phyloP scores from a whole-genome alignment of 345 rosid species.

The Sonneratia alba region DNA sequence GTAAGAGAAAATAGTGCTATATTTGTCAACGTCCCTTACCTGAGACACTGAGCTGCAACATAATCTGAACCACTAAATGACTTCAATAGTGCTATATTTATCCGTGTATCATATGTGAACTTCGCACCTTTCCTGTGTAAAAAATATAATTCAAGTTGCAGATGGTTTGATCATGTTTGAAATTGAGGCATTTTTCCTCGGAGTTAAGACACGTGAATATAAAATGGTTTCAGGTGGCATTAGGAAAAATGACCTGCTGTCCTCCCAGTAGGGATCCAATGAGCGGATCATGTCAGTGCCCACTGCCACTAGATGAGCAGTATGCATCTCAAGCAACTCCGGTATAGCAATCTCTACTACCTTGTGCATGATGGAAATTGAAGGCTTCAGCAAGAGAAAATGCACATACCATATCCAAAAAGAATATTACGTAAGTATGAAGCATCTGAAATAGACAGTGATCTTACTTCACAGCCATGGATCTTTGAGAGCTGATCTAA shows the following conservation, averaged over 20 bases:
- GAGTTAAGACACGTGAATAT: background rate
- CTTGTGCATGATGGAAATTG: conserved; percentile 20
- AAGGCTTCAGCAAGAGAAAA: background rate
- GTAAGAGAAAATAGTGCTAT: too few relatives aligned
- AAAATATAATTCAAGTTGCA: background rate
- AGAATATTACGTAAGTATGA: background rate
- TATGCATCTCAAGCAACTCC: conserved; percentile 68
- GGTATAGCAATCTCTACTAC: conserved; percentile 72
- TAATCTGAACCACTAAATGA: conserved; percentile 72
- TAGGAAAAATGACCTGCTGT: background rate
- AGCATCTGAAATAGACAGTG: background rate
- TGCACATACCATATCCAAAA: background rate
- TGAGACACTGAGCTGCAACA: conserved; percentile 60
- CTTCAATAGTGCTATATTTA: conserved; percentile 50
- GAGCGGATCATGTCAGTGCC: conserved; percentile 40
- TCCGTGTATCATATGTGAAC: conserved; percentile 54
- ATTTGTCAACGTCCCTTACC: conserved; percentile 27
- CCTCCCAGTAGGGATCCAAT: conserved; percentile 18
- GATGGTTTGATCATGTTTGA: background rate
- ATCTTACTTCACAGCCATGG: conserved; percentile 68
- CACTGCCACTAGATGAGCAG: conserved; percentile 65
- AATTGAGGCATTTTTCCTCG: background rate
- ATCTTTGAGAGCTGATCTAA: conserved; percentile 43
- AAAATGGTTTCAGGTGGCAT: background rate
- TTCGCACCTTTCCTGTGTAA: conserved; percentile 44